Conservation (phyloP, 2,329 filamentous ascomycete genomes). For the Hypoxylon sp. region DNA sequence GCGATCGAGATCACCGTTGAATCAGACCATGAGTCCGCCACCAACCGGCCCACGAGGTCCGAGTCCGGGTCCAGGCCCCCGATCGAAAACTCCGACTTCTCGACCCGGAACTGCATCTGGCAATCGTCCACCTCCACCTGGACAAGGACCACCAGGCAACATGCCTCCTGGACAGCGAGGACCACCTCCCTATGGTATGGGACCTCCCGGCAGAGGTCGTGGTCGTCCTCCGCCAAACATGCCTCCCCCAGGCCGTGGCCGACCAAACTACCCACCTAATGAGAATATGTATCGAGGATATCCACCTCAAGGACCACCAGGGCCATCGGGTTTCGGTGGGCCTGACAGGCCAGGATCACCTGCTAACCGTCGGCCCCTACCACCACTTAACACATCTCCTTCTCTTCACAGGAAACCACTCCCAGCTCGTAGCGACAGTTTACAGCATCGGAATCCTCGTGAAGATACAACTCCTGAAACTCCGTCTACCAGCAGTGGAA, state of each 20-base stretch:
- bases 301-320: conserved; percentile 43
- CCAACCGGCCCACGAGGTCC: conserved; percentile 52
- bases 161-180: conserved; percentile 51
- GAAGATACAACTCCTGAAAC: conserved; percentile 56
- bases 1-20: conserved; percentile 62
- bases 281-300: conserved; percentile 48
- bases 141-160: conserved; percentile 45
- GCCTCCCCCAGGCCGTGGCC: conserved; percentile 48
- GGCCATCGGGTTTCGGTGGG: conserved; percentile 38
- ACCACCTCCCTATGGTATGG: conserved; percentile 51
- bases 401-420: conserved; percentile 66
- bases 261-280: conserved; percentile 47
- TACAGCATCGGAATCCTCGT: conserved; percentile 56
- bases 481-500: conserved; percentile 56
- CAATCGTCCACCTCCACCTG: conserved; percentile 46
- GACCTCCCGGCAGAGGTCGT: conserved; percentile 45
- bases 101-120: conserved; percentile 50
- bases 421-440: conserved; percentile 56
- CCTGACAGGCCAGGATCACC: conserved; percentile 45
- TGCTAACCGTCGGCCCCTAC: conserved; percentile 41
- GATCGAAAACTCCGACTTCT: conserved; percentile 50
- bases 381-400: conserved; percentile 57
- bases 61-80: conserved; percentile 52
- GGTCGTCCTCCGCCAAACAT: conserved; percentile 50
- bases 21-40: conserved; percentile 50